These are phyloP conservation scores for Zalaria obscura DNA, from an alignment of 2,329 filamentous ascomycete species.

Conservation along the genomic window DNA sequence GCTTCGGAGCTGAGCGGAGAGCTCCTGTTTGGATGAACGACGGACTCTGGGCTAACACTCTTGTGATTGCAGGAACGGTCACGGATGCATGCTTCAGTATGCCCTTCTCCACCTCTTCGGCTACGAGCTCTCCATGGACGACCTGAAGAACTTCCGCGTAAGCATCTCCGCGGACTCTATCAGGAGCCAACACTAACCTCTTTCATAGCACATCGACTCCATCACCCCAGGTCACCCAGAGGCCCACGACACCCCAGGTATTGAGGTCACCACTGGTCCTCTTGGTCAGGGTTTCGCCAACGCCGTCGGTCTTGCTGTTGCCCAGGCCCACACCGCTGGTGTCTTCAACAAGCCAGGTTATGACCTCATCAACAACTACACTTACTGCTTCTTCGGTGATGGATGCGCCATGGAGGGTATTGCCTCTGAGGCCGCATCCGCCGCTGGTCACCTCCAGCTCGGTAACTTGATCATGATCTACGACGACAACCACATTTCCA, in stretches of 20 bases:
- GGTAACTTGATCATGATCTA: conserved; percentile 95
- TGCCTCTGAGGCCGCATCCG: conserved; percentile 79
- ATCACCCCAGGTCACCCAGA: conserved; percentile 95
- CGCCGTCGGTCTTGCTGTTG: conserved; percentile 94
- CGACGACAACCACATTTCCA: conserved; percentile 96
- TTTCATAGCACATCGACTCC: conserved; percentile 49
- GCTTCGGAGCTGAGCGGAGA: too few species aligned
- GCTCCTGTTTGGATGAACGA: too few species aligned
- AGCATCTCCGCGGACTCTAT: conserved; percentile 34
- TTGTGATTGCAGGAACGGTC: conserved; percentile 59
- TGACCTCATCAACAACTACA: conserved; percentile 89
- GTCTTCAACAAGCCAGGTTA: conserved; percentile 95
- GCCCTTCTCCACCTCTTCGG: conserved; percentile 93
- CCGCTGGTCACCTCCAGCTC: conserved; percentile 91
- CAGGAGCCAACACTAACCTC: conserved; percentile 9
- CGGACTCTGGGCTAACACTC: conserved; percentile 1
- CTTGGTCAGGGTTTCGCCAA: conserved; percentile 96
- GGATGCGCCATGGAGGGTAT: conserved; percentile 98
- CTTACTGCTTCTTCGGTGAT: conserved; percentile 92
- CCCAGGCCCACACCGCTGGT: conserved; percentile 79
- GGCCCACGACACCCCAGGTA: conserved; percentile 85
- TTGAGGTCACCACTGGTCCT: conserved; percentile 96
- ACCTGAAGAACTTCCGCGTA: conserved; percentile 94
- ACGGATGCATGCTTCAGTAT: conserved; percentile 99
- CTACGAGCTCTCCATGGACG: conserved; percentile 73